phyloP scores from a whole-genome alignment of 1,139 yeast species.

The Kodamaea sp. region DNA sequence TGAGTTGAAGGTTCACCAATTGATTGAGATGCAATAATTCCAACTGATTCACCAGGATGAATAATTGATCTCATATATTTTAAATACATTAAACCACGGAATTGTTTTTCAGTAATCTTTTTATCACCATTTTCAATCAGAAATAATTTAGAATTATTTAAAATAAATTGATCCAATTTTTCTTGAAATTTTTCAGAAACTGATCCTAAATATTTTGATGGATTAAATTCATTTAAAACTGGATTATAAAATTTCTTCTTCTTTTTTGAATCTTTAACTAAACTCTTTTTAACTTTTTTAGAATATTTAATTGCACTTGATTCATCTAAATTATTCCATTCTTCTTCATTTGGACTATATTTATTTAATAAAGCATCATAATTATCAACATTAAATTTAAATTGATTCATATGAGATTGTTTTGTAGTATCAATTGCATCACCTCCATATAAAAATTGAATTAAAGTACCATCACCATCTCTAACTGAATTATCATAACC shows the following conservation, averaged over 20 bases:
- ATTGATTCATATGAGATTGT: conserved; percentile 91
- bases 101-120: conserved; percentile 75
- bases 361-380: conserved; percentile 81
- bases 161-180: conserved; percentile 68
- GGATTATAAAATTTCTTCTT: conserved; percentile 59
- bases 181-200: conserved; percentile 89
- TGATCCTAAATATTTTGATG: conserved; percentile 86
- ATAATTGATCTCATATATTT: conserved; percentile 95
- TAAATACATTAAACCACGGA: conserved; percentile 95
- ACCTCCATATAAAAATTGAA: conserved; percentile 97
- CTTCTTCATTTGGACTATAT: conserved; percentile 78
- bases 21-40: conserved; percentile 97
- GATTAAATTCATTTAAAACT: conserved; percentile 78
- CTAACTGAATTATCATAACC: conserved; percentile 94
- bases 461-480: conserved; percentile 90
- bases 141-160: conserved; percentile 51
- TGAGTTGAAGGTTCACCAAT: conserved; percentile 99
- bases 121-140: conserved; percentile 48
- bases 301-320: conserved; percentile 75
- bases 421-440: conserved; percentile 93
- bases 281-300: conserved; percentile 75
- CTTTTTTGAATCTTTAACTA: conserved; percentile 57
- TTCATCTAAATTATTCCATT: conserved; percentile 73
- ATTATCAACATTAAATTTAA: conserved; percentile 89
- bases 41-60: conserved; percentile 97